Evolutionary conservation across 2,329 filamentous ascomycete genomes (phyloP).

Genomic region (Paecilomyces formosus): DNA sequence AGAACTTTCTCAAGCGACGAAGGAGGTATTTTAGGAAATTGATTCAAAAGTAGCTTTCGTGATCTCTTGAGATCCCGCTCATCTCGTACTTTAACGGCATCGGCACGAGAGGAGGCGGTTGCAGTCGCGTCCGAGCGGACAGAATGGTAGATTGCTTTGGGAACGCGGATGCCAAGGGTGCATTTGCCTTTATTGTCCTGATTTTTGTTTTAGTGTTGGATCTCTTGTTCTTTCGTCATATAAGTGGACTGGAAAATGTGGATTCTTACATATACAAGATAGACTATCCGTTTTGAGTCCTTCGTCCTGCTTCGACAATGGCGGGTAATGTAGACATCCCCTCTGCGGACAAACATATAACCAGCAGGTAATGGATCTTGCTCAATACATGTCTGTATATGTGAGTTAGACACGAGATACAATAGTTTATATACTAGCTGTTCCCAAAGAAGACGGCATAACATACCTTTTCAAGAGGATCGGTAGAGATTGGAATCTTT

Average conservation of each 20-base stretch:
- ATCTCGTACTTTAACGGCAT: constrained; percentile 31
- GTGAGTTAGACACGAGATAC: neutral
- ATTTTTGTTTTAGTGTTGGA: constrained; percentile 1
- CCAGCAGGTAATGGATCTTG: constrained; percentile 17
- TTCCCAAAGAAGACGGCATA: neutral
- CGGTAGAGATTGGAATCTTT: neutral
- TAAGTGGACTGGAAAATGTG: neutral
- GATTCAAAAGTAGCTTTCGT: constrained; percentile 16
- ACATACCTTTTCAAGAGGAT: constrained; percentile 2
- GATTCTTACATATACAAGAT: constrained; percentile 29
- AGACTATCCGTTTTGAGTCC: constrained; percentile 21
- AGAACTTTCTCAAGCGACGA: constrained; percentile 24
- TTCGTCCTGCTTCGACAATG: constrained; percentile 32
- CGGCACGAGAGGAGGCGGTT: constrained; percentile 34
- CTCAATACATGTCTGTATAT: constrained; percentile 23
- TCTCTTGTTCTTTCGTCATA: neutral
- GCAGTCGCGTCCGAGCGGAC: constrained; percentile 32
- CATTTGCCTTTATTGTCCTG: constrained; percentile 23
- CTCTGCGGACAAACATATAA: constrained; percentile 36
- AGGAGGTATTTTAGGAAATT: constrained; percentile 33
- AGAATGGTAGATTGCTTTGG: constrained; percentile 26
- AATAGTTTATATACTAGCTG: neutral
- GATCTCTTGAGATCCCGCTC: constrained; percentile 19
- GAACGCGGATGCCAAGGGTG: constrained; percentile 38
- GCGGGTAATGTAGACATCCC: constrained; percentile 37